These are phyloP conservation scores for Chaetothyriales sp. DNA, from an alignment of 2,329 filamentous ascomycete genomes.

Conservation along the genomic window DNA sequence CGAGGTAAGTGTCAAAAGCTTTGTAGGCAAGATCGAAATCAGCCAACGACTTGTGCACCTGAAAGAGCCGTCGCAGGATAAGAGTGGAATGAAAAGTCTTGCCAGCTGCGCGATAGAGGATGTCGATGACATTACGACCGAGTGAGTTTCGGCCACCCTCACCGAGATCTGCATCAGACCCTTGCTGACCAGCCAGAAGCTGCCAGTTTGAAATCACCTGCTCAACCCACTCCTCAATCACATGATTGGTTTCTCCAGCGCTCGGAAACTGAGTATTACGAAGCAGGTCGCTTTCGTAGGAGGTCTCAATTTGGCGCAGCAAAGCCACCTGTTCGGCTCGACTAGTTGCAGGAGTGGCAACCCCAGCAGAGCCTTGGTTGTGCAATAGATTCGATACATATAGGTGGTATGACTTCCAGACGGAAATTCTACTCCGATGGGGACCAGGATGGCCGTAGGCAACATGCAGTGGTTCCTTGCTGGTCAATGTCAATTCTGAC, in stretches of 20 bases:
- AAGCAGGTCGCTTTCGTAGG: slow-evolving; percentile 67
- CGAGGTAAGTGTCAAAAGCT: slow-evolving; percentile 81
- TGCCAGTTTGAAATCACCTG: slow-evolving; percentile 75
- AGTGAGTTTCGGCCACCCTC: slow-evolving; percentile 64
- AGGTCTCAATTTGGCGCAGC: slow-evolving; percentile 61
- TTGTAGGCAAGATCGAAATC: slow-evolving; percentile 88
- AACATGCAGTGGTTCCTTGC: slow-evolving; percentile 6
- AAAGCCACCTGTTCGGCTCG: slow-evolving; percentile 58
- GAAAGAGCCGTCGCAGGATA: slow-evolving; percentile 74
- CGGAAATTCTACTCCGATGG: slow-evolving; percentile 41
- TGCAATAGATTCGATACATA: slow-evolving; percentile 62
- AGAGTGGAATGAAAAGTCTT: slow-evolving; percentile 93
- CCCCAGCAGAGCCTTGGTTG: slow-evolving; percentile 6
- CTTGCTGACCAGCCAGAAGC: slow-evolving; percentile 62
- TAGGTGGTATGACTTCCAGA: slow-evolving; percentile 79
- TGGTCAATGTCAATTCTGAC: slow-evolving; percentile 19
- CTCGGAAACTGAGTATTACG: slow-evolving; percentile 71
- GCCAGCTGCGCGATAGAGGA: slow-evolving; percentile 76
- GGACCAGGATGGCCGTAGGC: slow-evolving; percentile 13
- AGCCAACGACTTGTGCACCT: slow-evolving; percentile 70
- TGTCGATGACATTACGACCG: slow-evolving; percentile 64
- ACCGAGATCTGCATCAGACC: slow-evolving; percentile 69
- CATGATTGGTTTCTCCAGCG: slow-evolving; percentile 62
- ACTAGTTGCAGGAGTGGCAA: slow-evolving; percentile 18
- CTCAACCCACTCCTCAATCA: slow-evolving; percentile 71